Base-by-base conservation (phyloP, 352 stramenopile genomes). In the Globisporangium spinosum region DNA sequence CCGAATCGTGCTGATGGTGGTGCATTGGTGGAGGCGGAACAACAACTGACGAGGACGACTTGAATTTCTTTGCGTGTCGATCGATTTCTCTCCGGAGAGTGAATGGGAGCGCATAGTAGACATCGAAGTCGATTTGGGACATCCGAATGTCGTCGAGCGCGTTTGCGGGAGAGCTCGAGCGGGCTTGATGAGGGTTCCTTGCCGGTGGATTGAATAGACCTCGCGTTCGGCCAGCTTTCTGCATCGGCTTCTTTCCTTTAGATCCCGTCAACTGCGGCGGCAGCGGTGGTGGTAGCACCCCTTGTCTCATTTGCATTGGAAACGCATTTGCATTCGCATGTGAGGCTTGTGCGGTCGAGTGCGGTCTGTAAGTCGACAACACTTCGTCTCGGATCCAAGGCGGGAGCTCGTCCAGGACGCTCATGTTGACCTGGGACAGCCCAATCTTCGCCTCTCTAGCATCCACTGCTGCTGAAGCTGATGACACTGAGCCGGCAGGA, bases 91-190 rank as follows among this genome's bases (percentile, higher is more conserved):
- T 80, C 15, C 80, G 86, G 58, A 95, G 83, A 0, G 66, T 35
- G 9, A 90, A 77, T 4, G 88, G 88, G 5, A 95, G 71, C 20
- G 83, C 79, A 40, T 91, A 62, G 54, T 93, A 93, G 7, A 95
- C 84, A 49, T 91, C 79, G 4, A 77, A 76, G 58, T 95, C 88
- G 3, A 95, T 79, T 77, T 94, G 88, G 3, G 88, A 95, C 65
- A 93, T 76, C 12, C 70, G 76, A 59, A 93, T 85, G 40, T 92
- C 83, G 62, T 94, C 76, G 3, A 94, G 68, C 2, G 79, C 71
- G 25, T 82, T 79, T 22, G 34, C 65, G 15, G 10, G 23, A 25
- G 51, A 53, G n/a, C 29, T 22, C 8, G 32, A 49, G 56, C 17
- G 49, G 49, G n/a, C 22, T 25, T 29, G 12, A 25, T 22, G 22